Conservation (phyloP, 208 protist genomes). For the Trichomonas gallinae region DNA sequence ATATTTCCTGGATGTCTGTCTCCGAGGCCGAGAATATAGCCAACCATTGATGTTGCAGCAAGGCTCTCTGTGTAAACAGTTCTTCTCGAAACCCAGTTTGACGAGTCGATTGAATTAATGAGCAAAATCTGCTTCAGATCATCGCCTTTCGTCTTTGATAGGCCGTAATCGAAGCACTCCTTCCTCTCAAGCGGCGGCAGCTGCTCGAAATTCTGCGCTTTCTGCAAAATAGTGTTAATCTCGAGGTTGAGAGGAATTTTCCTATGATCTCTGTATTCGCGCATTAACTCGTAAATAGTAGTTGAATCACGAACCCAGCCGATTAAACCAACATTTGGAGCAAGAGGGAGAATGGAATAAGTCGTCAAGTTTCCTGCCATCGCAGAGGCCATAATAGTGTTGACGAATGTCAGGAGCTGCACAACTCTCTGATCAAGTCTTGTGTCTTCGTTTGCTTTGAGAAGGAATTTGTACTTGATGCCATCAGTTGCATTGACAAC, state of each 20-base stretch:
- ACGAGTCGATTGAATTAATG: background rate
- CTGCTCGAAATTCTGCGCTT: background rate
- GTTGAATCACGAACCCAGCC: background rate
- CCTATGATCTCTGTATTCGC: background rate
- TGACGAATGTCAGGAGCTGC: background rate
- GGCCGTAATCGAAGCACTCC: background rate
- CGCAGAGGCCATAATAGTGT: background rate
- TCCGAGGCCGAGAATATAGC: conserved; percentile 69
- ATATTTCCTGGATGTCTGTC: conserved; percentile 83
- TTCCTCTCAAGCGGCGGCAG: background rate
- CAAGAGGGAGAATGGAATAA: background rate
- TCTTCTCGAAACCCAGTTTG: background rate
- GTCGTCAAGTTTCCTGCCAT: background rate
- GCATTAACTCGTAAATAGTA: background rate
- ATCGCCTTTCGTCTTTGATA: background rate
- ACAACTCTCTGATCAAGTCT: background rate
- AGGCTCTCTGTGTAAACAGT: conserved; percentile 50
- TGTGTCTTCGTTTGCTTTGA: conserved; percentile 18
- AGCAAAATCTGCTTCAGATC: background rate
- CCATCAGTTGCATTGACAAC: background rate
- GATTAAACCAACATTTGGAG: background rate
- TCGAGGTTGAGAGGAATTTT: background rate
- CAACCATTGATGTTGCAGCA: conserved; percentile 78
- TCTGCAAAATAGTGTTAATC: background rate
- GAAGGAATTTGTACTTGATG: background rate